These are phyloP conservation scores for Colletotrichum sp. DNA, from an alignment of 2,329 filamentous ascomycete species.

Conservation along the genomic window DNA sequence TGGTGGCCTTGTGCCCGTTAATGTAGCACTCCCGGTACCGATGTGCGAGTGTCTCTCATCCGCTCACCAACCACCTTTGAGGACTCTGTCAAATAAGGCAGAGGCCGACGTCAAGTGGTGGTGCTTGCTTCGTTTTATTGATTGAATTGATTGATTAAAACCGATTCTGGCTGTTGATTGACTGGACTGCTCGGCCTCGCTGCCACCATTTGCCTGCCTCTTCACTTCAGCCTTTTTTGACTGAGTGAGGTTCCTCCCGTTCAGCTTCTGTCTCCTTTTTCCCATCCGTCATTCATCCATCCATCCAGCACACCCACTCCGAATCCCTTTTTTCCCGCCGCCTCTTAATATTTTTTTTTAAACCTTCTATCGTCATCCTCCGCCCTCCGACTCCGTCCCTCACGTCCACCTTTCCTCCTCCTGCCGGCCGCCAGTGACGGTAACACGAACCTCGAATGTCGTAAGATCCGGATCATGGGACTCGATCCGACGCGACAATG, in stretches of 20 bases:
- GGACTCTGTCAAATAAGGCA: neutral
- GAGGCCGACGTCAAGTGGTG: neutral
- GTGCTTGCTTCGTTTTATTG: slow-evolving; percentile 15
- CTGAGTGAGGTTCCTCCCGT: neutral
- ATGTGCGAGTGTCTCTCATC: neutral
- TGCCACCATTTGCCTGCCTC: neutral
- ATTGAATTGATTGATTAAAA: neutral
- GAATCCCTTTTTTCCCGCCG: neutral
- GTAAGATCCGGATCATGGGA: slow-evolving; percentile 36
- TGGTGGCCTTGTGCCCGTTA: neutral
- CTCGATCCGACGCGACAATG: slow-evolving; percentile 37
- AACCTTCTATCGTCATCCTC: neutral
- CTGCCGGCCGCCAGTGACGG: neutral
- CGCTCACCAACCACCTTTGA: neutral
- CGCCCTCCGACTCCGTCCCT: neutral
- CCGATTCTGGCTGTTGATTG: neutral
- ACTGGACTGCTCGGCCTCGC: neutral
- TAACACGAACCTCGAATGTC: slow-evolving; percentile 20
- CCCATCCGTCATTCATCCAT: neutral
- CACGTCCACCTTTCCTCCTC: neutral
- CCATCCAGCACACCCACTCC: neutral
- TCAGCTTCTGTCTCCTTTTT: neutral
- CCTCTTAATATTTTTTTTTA: neutral
- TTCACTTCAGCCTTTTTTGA: neutral
- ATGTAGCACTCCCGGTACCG: neutral